These are phyloP conservation scores for Narthecium ossifragum DNA, from an alignment of 106 monocot genomes.

Conservation along the genomic window DNA sequence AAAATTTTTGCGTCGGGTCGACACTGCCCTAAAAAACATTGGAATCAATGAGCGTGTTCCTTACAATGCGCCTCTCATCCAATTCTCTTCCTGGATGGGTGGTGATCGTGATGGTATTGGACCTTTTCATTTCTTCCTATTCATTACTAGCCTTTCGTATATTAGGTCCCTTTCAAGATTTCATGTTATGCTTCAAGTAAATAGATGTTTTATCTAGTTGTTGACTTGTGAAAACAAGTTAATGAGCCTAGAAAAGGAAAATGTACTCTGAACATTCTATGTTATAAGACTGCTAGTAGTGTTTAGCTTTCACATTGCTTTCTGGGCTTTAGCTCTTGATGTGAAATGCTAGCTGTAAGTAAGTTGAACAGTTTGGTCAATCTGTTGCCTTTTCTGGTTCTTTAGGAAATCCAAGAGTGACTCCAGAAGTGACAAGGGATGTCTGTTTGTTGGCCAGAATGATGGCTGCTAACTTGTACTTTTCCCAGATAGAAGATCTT, in stretches of 20 bases:
- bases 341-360: too few species aligned
- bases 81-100: constrained; percentile 99
- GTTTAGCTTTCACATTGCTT: too few species aligned
- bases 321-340: too few species aligned
- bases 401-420: constrained; percentile 95
- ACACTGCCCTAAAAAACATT: constrained; percentile 93
- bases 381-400: too few species aligned
- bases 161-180: too few species aligned
- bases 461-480: constrained; percentile 98
- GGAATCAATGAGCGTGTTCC: constrained; percentile 93
- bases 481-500: constrained; percentile 92
- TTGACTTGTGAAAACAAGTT: too few species aligned
- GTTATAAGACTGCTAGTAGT: too few species aligned
- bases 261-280: too few species aligned
- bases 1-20: constrained; percentile 88
- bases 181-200: too few species aligned
- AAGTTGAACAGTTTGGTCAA: too few species aligned
- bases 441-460: constrained; percentile 97
- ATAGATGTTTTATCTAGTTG: too few species aligned
- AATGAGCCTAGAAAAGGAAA: too few species aligned
- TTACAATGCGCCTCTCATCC: constrained; percentile 97
- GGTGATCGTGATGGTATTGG: constrained; percentile 95
- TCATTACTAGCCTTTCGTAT: background rate
- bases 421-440: constrained; percentile 98
- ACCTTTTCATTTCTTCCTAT: background rate